Evolutionary conservation across 768 basidiomycete species (phyloP), one percentile per base, ranked within the genome.

Genomic region (Boletus rubroflammeus): DNA sequence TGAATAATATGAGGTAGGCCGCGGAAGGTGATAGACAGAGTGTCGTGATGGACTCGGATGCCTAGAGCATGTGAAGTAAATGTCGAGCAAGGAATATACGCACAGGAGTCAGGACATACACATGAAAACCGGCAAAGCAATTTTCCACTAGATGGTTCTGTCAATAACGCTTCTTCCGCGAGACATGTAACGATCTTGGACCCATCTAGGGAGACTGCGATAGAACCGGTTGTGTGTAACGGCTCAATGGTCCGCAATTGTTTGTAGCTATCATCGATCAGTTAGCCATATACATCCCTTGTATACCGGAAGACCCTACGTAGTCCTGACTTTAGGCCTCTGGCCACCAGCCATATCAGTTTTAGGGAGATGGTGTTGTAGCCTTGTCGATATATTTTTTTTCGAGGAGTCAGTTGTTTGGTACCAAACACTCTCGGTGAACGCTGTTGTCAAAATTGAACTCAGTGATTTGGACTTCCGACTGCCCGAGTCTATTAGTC

Each of bases 151-250:
- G 78, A 73, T n/a, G 93, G 76, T 58, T 94, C 85, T 19, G 93
- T 96, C 46, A 95, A 72, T 17, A 98, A 67, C 6, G 90, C 85
- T 56, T 93, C 86, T 64, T 95, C 93, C 41, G 82, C 86, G 13
- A 98, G 82, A 59, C 93, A 94, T 35, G 93, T 93, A 48, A 93
- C 80, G 31, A 98, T 77, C 72, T 78, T 85, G 50, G 73, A 76
- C 45, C 91, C 94, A 75, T 98, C 91, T 43, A 74, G 69, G 5
- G 91, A 85, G 45, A 91, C 76, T 11, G 89, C 83, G 26, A 94
- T 84, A 15, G 93, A 89, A 29, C 97, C 97, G 38, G 83, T 83
- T 2, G 96, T 98, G 67, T 97, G 90, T 41, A 96, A 73, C 3
- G 95, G 93, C 35, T 79, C 81, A 50, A 93, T 85, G 13, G 81